phyloP scores from a whole-genome alignment of 331 rosid genomes.

The Pyracantha coccinea region DNA sequence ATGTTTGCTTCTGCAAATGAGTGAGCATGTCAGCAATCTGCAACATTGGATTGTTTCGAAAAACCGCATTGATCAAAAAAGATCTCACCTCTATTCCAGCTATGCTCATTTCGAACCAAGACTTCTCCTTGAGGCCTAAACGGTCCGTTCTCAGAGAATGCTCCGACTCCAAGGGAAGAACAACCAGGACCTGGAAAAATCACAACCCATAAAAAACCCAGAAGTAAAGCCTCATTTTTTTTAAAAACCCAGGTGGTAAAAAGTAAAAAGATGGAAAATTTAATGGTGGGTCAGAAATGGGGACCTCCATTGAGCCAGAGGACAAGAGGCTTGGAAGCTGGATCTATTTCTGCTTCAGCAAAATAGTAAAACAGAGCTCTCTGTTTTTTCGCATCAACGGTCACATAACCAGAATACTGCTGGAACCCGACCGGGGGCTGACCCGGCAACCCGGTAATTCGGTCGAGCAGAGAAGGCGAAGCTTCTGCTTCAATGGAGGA shows the following conservation, averaged over 20 bases:
- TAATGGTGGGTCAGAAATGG: not conserved
- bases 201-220: not conserved
- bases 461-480: slow-evolving; percentile 22
- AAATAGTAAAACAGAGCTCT: slow-evolving; percentile 45
- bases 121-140: slow-evolving; percentile 46
- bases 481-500: slow-evolving; percentile 12
- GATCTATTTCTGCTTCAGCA: slow-evolving; percentile 41
- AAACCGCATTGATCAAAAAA: not conserved
- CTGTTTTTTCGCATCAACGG: slow-evolving; percentile 29
- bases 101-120: slow-evolving; percentile 31
- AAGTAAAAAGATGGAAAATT: not conserved
- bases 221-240: not conserved
- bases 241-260: not conserved
- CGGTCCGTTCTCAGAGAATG: slow-evolving; percentile 56
- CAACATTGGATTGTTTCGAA: not conserved
- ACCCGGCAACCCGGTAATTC: slow-evolving; percentile 32
- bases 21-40: not conserved
- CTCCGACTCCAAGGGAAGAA: slow-evolving; percentile 57
- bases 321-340: slow-evolving; percentile 48
- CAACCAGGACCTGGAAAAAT: slow-evolving; percentile 50
- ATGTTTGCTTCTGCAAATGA: slow-evolving; percentile 48
- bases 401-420: slow-evolving; percentile 49
- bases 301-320: slow-evolving; percentile 65
- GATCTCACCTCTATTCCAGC: slow-evolving; percentile 46
- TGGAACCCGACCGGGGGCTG: slow-evolving; percentile 43